These are phyloP conservation scores for Pythium aquatile DNA, from an alignment of 352 stramenopile genomes.

Conservation along the genomic window DNA sequence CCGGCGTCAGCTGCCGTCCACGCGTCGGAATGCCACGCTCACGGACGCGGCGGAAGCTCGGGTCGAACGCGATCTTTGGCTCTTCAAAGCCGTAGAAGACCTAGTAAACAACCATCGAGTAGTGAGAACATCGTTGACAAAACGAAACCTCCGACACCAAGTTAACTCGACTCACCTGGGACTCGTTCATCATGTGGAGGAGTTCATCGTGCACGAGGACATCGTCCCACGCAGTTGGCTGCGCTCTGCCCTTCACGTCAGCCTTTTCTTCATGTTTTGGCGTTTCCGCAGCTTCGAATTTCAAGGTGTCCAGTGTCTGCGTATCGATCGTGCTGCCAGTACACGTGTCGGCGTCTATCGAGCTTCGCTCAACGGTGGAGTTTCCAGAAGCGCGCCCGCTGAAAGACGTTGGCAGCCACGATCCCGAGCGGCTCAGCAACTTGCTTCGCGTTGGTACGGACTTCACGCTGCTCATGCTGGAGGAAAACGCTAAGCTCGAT, in stretches of 20 bases:
- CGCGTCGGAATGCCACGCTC: slow-evolving; percentile 26
- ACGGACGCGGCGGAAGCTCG: slow-evolving; percentile 69
- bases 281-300: slow-evolving; percentile 5
- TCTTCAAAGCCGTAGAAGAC: slow-evolving; percentile 83
- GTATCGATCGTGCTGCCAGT: slow-evolving; percentile 7
- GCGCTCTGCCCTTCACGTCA: not conserved
- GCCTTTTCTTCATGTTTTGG: slow-evolving; percentile 8
- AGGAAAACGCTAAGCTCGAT: not conserved
- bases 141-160: not conserved
- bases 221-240: slow-evolving; percentile 55
- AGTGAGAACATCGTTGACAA: not conserved
- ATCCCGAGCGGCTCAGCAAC: slow-evolving; percentile 12
- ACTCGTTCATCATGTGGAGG: slow-evolving; percentile 42
- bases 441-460: slow-evolving; percentile 7
- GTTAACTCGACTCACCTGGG: slow-evolving; percentile 9
- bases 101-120: slow-evolving; percentile 12
- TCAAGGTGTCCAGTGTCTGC: slow-evolving; percentile 8
- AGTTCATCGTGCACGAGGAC: slow-evolving; percentile 75
- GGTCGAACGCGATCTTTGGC: slow-evolving; percentile 69
- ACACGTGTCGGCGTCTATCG: not conserved
- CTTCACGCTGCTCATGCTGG: slow-evolving; percentile 2
- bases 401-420: slow-evolving; percentile 20
- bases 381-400: slow-evolving; percentile 11
- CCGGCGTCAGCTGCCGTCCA: slow-evolving; percentile 9
- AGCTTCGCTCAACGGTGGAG: not conserved